These are phyloP conservation scores for Thielaviopsis ethacetica DNA, from an alignment of 2,329 filamentous ascomycete species.

Conservation along the genomic window DNA sequence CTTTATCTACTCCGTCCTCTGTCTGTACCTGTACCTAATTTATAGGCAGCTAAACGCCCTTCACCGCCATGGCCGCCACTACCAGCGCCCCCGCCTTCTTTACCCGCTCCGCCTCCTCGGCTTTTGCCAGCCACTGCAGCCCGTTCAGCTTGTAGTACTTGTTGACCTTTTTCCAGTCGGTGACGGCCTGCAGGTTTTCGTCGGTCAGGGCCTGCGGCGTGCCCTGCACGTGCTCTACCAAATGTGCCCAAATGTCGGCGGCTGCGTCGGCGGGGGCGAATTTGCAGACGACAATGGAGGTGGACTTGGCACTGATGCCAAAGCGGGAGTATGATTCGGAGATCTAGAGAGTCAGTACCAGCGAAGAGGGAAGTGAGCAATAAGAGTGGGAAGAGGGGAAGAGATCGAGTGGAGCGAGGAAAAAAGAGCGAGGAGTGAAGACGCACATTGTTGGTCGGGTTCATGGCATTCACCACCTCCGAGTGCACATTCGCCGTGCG, in stretches of 20 bases:
- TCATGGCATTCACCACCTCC: slow-evolving; percentile 69
- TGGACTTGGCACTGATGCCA: slow-evolving; percentile 58
- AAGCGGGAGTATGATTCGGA: slow-evolving; percentile 81
- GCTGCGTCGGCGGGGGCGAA: slow-evolving; percentile 34
- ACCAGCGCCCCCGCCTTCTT: slow-evolving; percentile 51
- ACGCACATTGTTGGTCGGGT: slow-evolving; percentile 62
- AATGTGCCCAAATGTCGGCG: slow-evolving; percentile 37
- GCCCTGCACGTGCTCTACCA: slow-evolving; percentile 46
- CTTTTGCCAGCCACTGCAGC: slow-evolving; percentile 31
- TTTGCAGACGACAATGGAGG: slow-evolving; percentile 65
- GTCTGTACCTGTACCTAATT: too few relatives aligned
- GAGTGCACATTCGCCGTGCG: slow-evolving; percentile 79
- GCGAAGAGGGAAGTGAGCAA: not conserved
- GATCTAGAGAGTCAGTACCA: slow-evolving; percentile 42
- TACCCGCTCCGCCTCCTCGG: slow-evolving; percentile 27
- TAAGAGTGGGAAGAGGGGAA: not conserved
- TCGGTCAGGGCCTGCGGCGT: slow-evolving; percentile 43
- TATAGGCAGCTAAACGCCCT: slow-evolving; percentile 30
- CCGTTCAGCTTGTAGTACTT: slow-evolving; percentile 78
- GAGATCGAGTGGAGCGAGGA: not conserved
- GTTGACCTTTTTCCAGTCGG: slow-evolving; percentile 53
- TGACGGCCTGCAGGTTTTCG: slow-evolving; percentile 36
- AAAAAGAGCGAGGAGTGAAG: not conserved
- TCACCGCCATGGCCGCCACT: slow-evolving; percentile 62
- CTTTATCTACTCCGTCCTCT: too few relatives aligned